These are phyloP conservation scores for Blastobotrys aristatus DNA, from an alignment of 1,139 yeast species.

Conservation along the genomic window DNA sequence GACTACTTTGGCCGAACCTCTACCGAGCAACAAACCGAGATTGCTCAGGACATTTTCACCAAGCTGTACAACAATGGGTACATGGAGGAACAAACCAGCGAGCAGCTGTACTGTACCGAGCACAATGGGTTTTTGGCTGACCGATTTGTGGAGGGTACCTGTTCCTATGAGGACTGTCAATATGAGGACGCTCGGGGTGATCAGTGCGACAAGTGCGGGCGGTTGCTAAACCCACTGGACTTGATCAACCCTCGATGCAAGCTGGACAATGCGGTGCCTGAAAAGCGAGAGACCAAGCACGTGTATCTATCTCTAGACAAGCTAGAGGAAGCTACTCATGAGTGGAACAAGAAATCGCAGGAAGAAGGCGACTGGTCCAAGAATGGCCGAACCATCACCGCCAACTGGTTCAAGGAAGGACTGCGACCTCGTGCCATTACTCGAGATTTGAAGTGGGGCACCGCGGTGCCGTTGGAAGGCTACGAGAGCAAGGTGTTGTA, in stretches of 20 bases:
- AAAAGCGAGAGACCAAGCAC: constrained; percentile 76
- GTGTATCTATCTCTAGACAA: constrained; percentile 78
- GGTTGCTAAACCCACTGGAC: constrained; percentile 83
- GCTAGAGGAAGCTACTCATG: constrained; percentile 65
- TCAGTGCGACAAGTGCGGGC: constrained; percentile 97
- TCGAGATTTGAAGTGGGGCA: constrained; percentile 97
- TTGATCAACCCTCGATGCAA: constrained; percentile 93
- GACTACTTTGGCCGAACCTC: constrained; percentile 97
- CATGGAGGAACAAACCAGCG: constrained; percentile 81
- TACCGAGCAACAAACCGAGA: constrained; percentile 84
- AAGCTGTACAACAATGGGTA: constrained; percentile 68
- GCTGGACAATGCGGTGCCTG: constrained; percentile 77
- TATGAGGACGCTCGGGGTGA: constrained; percentile 99
- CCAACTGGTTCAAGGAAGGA: constrained; percentile 92
- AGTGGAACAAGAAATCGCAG: constrained; percentile 68
- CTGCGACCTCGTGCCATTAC: constrained; percentile 93
- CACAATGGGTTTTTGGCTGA: constrained; percentile 94
- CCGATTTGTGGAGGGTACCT: constrained; percentile 93
- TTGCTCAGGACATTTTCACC: constrained; percentile 88
- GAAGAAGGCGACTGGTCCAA: constrained; percentile 83
- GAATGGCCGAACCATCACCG: constrained; percentile 81
- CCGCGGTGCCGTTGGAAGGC: constrained; percentile 82
- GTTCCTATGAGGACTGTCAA: constrained; percentile 72
- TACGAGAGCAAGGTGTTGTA: constrained; percentile 85
- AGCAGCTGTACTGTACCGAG: constrained; percentile 84